Percentiles rank a stretch among this genome's conserved stretches.
These are phyloP conservation scores for Kurtzmaniella fragi DNA, from an alignment of 805 yeast genomes.

Conservation along the genomic window DNA sequence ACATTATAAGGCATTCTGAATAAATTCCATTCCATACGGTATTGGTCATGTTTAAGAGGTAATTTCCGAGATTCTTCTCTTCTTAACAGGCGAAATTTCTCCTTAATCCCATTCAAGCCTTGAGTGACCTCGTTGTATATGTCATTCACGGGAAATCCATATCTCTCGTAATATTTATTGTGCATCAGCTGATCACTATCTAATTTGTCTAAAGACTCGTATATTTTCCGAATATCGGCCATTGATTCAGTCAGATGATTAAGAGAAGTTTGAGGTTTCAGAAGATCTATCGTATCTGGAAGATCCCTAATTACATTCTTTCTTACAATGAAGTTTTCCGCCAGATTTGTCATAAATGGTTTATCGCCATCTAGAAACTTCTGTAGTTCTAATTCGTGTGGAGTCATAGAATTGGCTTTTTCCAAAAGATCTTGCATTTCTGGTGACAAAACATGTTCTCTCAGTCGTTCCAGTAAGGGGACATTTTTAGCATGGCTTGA, in stretches of 20 bases:
- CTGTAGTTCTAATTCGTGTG: constrained; percentile 1
- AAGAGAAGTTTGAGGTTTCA: neutral
- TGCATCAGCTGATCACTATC: constrained; percentile 36
- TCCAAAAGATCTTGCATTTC: constrained; percentile 10
- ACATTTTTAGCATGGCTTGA: no score
- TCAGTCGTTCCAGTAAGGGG: no score
- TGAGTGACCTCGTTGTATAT: constrained; percentile 23
- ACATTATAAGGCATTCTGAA: constrained; percentile 34
- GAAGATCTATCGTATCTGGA: constrained; percentile 1
- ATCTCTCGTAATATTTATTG: constrained; percentile 29
- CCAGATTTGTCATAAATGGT: constrained; percentile 3
- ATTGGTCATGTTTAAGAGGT: constrained; percentile 23
- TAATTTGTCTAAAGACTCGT: constrained; percentile 23
- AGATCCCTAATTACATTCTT: constrained; percentile 3
- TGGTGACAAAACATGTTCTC: constrained; percentile 5
- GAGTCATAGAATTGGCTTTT: constrained; percentile 5
- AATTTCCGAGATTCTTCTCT: constrained; percentile 27
- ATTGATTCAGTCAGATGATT: constrained; percentile 9
- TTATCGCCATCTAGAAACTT: constrained; percentile 3
- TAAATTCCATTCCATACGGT: constrained; percentile 22
- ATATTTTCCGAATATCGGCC: constrained; percentile 25
- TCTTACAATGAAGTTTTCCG: constrained; percentile 1
- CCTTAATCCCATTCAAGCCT: constrained; percentile 31
- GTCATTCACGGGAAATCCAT: constrained; percentile 27
- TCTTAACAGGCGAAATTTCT: constrained; percentile 32